These are phyloP conservation scores for Pulveroboletus frians DNA, from an alignment of 768 basidiomycete genomes.

Conservation along the genomic window DNA sequence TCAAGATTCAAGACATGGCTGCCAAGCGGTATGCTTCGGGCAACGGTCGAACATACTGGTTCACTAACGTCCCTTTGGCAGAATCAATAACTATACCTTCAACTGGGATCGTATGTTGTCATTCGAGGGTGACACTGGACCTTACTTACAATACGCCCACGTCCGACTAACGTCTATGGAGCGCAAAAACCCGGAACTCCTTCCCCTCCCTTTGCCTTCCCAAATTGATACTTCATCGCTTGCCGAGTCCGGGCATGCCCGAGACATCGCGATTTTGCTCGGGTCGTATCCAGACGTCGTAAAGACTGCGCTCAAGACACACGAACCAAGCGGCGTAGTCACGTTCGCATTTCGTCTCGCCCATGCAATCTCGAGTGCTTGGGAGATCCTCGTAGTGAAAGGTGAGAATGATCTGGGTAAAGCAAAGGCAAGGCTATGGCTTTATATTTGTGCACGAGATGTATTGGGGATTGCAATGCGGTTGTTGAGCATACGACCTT, in stretches of 20 bases:
- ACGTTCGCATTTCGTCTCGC: conserved; percentile 84
- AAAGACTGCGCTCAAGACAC: conserved; percentile 73
- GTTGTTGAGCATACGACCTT: conserved; percentile 79
- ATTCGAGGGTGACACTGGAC: conserved; percentile 94
- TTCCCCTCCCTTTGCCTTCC: conserved; percentile 67
- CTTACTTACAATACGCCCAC: conserved; percentile 96
- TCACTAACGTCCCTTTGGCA: conserved; percentile 25
- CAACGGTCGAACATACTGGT: no score
- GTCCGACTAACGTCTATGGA: conserved; percentile 87
- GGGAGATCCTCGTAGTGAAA: conserved; percentile 86
- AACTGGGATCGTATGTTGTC: conserved; percentile 92
- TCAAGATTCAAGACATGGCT: conserved; percentile 98
- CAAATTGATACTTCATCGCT: conserved; percentile 67
- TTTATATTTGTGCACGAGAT: conserved; percentile 85
- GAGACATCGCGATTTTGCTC: conserved; percentile 83
- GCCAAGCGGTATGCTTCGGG: conserved; percentile 67
- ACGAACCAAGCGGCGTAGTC: conserved; percentile 88
- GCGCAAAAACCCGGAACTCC: conserved; percentile 85
- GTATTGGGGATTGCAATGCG: conserved; percentile 86
- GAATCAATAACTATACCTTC: conserved; percentile 95
- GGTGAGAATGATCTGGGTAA: conserved; percentile 72
- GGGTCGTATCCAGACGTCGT: conserved; percentile 91
- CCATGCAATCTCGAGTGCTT: conserved; percentile 87
- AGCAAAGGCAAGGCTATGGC: conserved; percentile 79
- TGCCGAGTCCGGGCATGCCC: conserved; percentile 61